Evolutionary conservation across 2,329 filamentous ascomycete species (phyloP).

Genomic region (Monosporascus ibericus): DNA sequence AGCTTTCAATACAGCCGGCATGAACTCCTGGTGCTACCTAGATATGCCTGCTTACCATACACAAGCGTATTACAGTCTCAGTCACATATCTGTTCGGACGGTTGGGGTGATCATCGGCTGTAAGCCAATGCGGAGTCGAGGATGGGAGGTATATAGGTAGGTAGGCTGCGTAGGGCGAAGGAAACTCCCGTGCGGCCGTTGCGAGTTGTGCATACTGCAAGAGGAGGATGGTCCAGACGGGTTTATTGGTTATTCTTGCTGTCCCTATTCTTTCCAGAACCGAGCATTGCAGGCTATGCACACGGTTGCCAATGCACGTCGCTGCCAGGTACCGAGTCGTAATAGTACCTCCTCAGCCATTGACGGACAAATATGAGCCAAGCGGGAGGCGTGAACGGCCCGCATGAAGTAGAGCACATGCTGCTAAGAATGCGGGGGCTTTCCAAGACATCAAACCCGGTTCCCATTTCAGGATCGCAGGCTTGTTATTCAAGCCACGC

Average conservation of each 20-base stretch:
- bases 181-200: not conserved
- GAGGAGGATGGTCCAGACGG: not conserved
- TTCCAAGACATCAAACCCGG: no score
- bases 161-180: not conserved
- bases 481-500: not conserved
- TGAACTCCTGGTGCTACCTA: not conserved
- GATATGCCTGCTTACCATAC: not conserved
- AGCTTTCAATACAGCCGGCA: not conserved
- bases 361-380: not conserved
- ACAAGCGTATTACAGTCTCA: not conserved
- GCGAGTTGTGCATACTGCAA: not conserved
- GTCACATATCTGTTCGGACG: not conserved
- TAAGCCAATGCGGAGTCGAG: no score
- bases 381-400: not conserved
- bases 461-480: no score
- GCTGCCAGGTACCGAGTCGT: no score
- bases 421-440: not conserved
- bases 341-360: not conserved
- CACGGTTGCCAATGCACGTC: no score
- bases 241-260: not conserved
- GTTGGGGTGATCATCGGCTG: not conserved
- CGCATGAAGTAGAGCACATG: not conserved
- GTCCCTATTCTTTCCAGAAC: not conserved
- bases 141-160: not conserved
- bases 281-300: no score